Percentiles rank a stretch among this genome's conserved stretches.
phyloP scores from a whole-genome alignment of 306 rosid genomes.

The Prunus persica region Prunus_persica_NCBIv2 NC_034012.1:10114001-10114500 shows the following conservation, averaged over 20 bases:
- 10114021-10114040: too few species aligned
- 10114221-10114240: conserved; percentile 35
- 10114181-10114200: conserved; percentile 5
- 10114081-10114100: too few species aligned
- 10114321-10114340: conserved; percentile 14
- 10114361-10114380: conserved; percentile 25
- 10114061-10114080: too few species aligned
- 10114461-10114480: conserved; percentile 19
- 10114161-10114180: background rate
- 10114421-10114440: conserved; percentile 32
- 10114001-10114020: too few species aligned
- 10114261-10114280: conserved; percentile 32
- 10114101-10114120: too few species aligned
- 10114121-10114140: too few species aligned
- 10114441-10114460: conserved; percentile 35
- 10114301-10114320: conserved; percentile 33
- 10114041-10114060: too few species aligned
- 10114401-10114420: conserved; percentile 25
- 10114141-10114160: too few species aligned
- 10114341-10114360: conserved; percentile 17
- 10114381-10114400: conserved; percentile 11
- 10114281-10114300: conserved; percentile 15
- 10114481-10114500: conserved; percentile 23
- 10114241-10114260: conserved; percentile 25
- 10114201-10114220: background rate